Evolutionary conservation across 2,329 filamentous ascomycete species (phyloP).

Genomic region (Clonostachys byssicola): DNA sequence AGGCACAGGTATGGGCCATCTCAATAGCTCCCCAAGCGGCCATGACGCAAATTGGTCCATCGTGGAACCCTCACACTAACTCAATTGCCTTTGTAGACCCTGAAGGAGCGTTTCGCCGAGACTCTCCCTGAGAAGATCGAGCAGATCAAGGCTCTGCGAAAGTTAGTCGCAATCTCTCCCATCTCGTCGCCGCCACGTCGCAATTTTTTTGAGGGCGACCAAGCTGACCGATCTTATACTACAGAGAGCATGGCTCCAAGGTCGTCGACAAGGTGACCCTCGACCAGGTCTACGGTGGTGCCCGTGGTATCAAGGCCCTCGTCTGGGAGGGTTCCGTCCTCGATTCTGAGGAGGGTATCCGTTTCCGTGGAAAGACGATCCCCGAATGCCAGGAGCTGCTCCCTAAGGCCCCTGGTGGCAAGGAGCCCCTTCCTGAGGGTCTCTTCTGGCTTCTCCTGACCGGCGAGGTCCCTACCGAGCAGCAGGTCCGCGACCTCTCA

Average conservation of each 20-base stretch:
- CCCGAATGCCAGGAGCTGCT: slow-evolving; percentile 97
- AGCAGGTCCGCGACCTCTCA: slow-evolving; percentile 97
- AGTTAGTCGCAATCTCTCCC: slow-evolving; percentile 52
- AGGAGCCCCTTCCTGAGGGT: slow-evolving; percentile 96
- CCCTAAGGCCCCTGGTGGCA: slow-evolving; percentile 92
- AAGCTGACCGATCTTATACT: not conserved
- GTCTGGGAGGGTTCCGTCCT: slow-evolving; percentile 99
- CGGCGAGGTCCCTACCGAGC: slow-evolving; percentile 93
- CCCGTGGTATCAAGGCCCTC: slow-evolving; percentile 96
- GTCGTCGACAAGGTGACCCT: slow-evolving; percentile 97
- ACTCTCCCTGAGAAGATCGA: slow-evolving; percentile 95
- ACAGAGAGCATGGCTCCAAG: slow-evolving; percentile 89
- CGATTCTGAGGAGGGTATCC: slow-evolving; percentile 97
- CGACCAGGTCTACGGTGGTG: slow-evolving; percentile 98
- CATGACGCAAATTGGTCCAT: not conserved
- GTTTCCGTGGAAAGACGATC: slow-evolving; percentile 98
- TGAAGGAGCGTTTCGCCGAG: slow-evolving; percentile 98
- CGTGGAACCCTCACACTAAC: not conserved
- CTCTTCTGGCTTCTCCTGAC: slow-evolving; percentile 99
- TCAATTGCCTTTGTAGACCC: slow-evolving; percentile 53
- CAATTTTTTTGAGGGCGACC: not conserved
- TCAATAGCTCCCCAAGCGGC: not conserved
- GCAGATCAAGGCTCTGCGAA: slow-evolving; percentile 97
- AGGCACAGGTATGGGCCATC: slow-evolving; percentile 66
- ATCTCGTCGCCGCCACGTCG: slow-evolving; percentile 1